Evolutionary conservation across 2,329 filamentous ascomycete genomes (phyloP), one percentile per base, ranked within the genome.

Genomic region (Gaeumannomyces tritici): DNA sequence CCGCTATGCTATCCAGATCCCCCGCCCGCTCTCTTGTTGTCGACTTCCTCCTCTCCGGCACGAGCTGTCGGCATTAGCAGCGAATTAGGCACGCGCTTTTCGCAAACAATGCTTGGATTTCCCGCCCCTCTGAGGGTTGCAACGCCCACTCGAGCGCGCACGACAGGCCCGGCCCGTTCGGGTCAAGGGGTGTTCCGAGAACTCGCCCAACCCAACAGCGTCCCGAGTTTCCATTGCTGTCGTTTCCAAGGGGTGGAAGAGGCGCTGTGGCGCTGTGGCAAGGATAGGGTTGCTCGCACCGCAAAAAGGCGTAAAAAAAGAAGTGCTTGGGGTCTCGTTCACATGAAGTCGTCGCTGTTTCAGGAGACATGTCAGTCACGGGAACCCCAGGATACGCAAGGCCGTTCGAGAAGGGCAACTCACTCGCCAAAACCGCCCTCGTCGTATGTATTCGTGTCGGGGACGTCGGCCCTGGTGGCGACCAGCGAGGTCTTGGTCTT

Each of bases 401-500:
- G 24, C 15, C 55, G 11, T 35, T 31, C 61, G 5, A 33, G 12
- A 12, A 33, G 27, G n/a, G 56, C 29, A 31, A 87, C 91, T 82
- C 81, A 91, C 85, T 96, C 93, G 77, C 90, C 93, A 72, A 91
- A 91, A 64, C 74, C 80, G 55, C 91, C 89, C 62, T 92, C 89
- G 33, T 91, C 90, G 71, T 98, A 75, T 59, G 85, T 80, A 63
- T 83, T 84, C n/a, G 85, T 86, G 74, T 98, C 93, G 21, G 86
- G 82, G 60, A 77, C 77, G 66, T 81, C 81, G 69, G 81, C 76
- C 72, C 88, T 78, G 71, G 76, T 78, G 64, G 89, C 86, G 62
- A 90, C 89, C 60, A 98, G 80, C 8, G 86, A 88, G 24, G 90
- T 86, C 86, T 99, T 99, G 54, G 89, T 96, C 86, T 98, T 98